Percentiles rank a stretch among this genome's conserved stretches.
Conservation (phyloP, 1,284 basidiomycete species). For the Bjerkandera adusta region DNA sequence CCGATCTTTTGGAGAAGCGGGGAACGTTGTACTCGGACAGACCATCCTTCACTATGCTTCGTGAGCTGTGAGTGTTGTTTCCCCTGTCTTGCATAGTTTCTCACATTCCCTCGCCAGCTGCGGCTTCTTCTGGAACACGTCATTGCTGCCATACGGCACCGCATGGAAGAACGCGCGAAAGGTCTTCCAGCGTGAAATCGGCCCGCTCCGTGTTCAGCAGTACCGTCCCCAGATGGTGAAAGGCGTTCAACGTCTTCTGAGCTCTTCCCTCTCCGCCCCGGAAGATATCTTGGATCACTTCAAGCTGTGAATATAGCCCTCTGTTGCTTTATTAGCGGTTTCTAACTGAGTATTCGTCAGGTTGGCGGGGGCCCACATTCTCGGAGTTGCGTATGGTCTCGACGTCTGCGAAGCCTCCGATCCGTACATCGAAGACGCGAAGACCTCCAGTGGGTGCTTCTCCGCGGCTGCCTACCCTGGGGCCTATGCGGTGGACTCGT, state of each 20-base stretch:
- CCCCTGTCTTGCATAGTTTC: not conserved
- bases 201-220: slow-evolving; percentile 11
- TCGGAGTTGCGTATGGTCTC: slow-evolving; percentile 24
- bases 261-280: slow-evolving; percentile 27
- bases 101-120: slow-evolving; percentile 29
- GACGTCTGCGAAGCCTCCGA: slow-evolving; percentile 20
- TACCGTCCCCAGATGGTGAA: slow-evolving; percentile 15
- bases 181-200: slow-evolving; percentile 31
- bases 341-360: slow-evolving; percentile 6
- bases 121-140: slow-evolving; percentile 35
- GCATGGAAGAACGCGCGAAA: slow-evolving; percentile 38
- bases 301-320: slow-evolving; percentile 21
- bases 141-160: slow-evolving; percentile 36
- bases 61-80: slow-evolving; percentile 1
- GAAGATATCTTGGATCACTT: slow-evolving; percentile 23
- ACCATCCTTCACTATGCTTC: not conserved
- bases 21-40: slow-evolving; percentile 34
- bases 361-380: slow-evolving; percentile 21
- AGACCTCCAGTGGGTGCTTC: slow-evolving; percentile 17
- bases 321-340: not conserved
- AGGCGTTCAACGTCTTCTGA: slow-evolving; percentile 33
- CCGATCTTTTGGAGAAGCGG: slow-evolving; percentile 34
- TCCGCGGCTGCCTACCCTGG: slow-evolving; percentile 14
- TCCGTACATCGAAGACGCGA: slow-evolving; percentile 22
- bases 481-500: slow-evolving; percentile 22